Evolutionary conservation across 2,329 filamentous ascomycete species (phyloP), one percentile per base, ranked within the genome.

Genomic region (Verticillium isaacii): DNA sequence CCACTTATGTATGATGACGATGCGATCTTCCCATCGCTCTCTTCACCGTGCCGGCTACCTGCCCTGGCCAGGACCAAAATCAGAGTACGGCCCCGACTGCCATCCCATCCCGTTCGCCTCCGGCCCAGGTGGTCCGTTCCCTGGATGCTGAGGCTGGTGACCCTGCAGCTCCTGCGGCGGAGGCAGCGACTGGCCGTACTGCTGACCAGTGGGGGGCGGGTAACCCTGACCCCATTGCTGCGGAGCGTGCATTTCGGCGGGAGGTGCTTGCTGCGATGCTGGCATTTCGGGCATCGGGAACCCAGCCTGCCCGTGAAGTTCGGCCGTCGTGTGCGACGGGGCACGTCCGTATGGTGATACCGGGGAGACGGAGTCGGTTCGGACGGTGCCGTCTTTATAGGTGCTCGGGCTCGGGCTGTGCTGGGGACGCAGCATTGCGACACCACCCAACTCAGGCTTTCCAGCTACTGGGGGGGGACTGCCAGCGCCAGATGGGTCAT

Each of bases 371-470:
- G 62, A 64, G 62, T 70, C 59, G 61, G 63, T 55, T 63, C 71
- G 19, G 56, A 66, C 32, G 17, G 66, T 23, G 60, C 64, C 32
- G 57, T 58, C 61, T 45, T 72, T 69, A 37, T 67, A 64, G 3
- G 65, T 65, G 61, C 71, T 74, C 5, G 68, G 66, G 29, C 67
- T 67, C 12, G 72, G 74, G 60, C 71, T 75, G 19, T 69, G 64
- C 1, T 71, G 68, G 1, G 60, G 57, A 15, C 56, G 63, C 5
- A 54, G 34, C 56, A 71, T 32, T 2, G 63, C 56, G 1, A 61
- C 68, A 2, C 68, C 70, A 7, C 62, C 64, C 11, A 72, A 68
- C 62, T 77, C 75, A 3, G 74, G 68, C 59, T 75, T 76, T 3
- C 74, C 74, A 17, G 66, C 66, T 60, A 64, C n/a, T 32, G 60